A percentile compares a stretch with the other conserved stretches of the same genome.
These are phyloP conservation scores for Chytridium lagenaria DNA, from an alignment of 371 early-diverging fungal genomes.

Conservation along the genomic window DNA sequence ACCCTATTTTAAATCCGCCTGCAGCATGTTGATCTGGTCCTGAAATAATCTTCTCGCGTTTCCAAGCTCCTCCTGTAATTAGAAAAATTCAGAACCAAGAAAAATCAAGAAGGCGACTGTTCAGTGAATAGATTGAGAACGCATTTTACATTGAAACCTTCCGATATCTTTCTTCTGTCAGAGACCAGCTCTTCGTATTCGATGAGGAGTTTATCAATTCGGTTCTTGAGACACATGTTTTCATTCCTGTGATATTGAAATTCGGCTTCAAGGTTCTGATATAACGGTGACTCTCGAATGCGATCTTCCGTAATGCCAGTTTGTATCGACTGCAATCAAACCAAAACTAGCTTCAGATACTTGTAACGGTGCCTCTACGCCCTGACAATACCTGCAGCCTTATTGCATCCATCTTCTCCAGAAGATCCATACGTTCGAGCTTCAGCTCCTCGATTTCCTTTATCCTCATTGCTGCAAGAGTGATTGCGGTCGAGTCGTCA, in stretches of 20 bases:
- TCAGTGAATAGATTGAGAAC: too few species aligned
- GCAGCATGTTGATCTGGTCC: constrained; percentile 70
- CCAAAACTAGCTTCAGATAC: too few species aligned
- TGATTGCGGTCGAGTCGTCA: constrained; percentile 10
- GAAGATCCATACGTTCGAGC: constrained; percentile 54
- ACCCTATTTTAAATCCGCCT: constrained; percentile 78
- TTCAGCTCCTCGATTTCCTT: constrained; percentile 63
- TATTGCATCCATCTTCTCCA: constrained; percentile 58
- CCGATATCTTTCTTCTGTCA: constrained; percentile 64
- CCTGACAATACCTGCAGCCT: constrained; percentile 57
- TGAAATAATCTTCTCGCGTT: constrained; percentile 68
- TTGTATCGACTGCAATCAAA: constrained; percentile 6
- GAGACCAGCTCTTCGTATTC: constrained; percentile 78
- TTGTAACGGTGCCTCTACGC: too few species aligned
- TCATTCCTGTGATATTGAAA: constrained; percentile 60
- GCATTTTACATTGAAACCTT: constrained; percentile 63
- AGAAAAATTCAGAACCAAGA: too few species aligned
- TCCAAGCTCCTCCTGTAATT: too few species aligned
- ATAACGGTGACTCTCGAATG: constrained; percentile 48
- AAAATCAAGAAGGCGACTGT: too few species aligned
- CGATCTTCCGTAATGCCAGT: constrained; percentile 5
- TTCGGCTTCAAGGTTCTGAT: constrained; percentile 60
- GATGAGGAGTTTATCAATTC: constrained; percentile 55
- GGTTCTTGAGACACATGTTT: constrained; percentile 57
- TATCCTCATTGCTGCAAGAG: constrained; percentile 59